A percentile compares a stretch with the other conserved stretches of the same genome.
phyloP scores from a whole-genome alignment of 1,139 yeast species.

The Arxiozyma telluris region DNA sequence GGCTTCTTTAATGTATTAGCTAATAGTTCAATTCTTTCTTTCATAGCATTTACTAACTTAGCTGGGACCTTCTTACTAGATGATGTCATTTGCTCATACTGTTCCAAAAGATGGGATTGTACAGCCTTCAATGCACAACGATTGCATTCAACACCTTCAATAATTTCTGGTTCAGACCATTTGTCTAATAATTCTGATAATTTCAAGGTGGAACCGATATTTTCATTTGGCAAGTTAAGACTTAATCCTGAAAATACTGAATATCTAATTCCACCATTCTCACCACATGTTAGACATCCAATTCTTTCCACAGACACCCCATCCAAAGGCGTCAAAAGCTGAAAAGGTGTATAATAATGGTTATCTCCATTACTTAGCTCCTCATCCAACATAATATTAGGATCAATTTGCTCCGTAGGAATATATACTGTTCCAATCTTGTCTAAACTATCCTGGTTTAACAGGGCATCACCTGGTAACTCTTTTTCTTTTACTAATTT shows the following conservation, averaged over 20 bases:
- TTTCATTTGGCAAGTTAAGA: constrained; percentile 50
- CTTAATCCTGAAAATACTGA: constrained; percentile 77
- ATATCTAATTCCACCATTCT: constrained; percentile 81
- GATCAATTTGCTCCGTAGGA: constrained; percentile 68
- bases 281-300: constrained; percentile 85
- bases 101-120: constrained; percentile 40
- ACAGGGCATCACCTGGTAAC: constrained; percentile 27
- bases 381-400: constrained; percentile 36
- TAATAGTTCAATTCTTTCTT: constrained; percentile 46
- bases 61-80: constrained; percentile 25
- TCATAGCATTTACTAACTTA: constrained; percentile 40
- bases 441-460: constrained; percentile 46
- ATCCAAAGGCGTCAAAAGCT: constrained; percentile 77
- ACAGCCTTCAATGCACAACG: constrained; percentile 73
- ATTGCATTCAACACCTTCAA: constrained; percentile 88
- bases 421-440: constrained; percentile 53
- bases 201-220: constrained; percentile 36
- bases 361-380: constrained; percentile 27
- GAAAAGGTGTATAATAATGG: constrained; percentile 40
- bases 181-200: constrained; percentile 54
- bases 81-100: constrained; percentile 33
- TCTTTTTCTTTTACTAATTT: constrained; percentile 20
- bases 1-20: constrained; percentile 50
- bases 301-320: constrained; percentile 80
- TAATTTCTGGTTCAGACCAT: constrained; percentile 75